phyloP scores from a whole-genome alignment of 495 filamentous ascomycete genomes.

The Arthonia radiata region DNA sequence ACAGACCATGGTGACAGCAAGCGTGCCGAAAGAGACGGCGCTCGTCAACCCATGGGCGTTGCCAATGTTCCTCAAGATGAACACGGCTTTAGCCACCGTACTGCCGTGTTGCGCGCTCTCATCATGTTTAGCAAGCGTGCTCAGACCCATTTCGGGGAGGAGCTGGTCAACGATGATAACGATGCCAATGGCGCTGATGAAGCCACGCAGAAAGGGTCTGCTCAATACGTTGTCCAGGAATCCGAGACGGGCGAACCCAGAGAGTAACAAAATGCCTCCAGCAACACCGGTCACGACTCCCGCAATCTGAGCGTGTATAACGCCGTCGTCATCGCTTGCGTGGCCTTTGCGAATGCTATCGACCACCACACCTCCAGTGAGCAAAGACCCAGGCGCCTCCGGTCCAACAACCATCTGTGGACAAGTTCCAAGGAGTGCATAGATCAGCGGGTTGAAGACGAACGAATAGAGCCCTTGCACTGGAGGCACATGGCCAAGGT shows the following conservation, averaged over 20 bases:
- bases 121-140: constrained; percentile 26
- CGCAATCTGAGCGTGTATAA: constrained; percentile 53
- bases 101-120: constrained; percentile 50
- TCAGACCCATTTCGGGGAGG: constrained; percentile 68
- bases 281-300: constrained; percentile 76
- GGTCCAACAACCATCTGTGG: constrained; percentile 88
- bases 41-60: constrained; percentile 49
- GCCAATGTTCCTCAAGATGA: constrained; percentile 39
- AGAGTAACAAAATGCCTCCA: constrained; percentile 62
- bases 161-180: constrained; percentile 91
- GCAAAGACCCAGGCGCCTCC: constrained; percentile 76
- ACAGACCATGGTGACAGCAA: constrained; percentile 64
- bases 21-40: constrained; percentile 50
- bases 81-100: constrained; percentile 60
- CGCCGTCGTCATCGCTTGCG: constrained; percentile 43
- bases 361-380: constrained; percentile 69
- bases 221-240: constrained; percentile 90
- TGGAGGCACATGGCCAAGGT: constrained; percentile 76
- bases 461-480: constrained; percentile 94
- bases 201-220: constrained; percentile 74
- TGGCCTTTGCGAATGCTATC: constrained; percentile 41
- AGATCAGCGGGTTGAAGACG: constrained; percentile 71
- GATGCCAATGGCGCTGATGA: constrained; percentile 88
- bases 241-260: constrained; percentile 64
- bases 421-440: constrained; percentile 74